Base-by-base conservation (phyloP, 352 stramenopile genomes). In the Globisporangium takayamanum region DNA sequence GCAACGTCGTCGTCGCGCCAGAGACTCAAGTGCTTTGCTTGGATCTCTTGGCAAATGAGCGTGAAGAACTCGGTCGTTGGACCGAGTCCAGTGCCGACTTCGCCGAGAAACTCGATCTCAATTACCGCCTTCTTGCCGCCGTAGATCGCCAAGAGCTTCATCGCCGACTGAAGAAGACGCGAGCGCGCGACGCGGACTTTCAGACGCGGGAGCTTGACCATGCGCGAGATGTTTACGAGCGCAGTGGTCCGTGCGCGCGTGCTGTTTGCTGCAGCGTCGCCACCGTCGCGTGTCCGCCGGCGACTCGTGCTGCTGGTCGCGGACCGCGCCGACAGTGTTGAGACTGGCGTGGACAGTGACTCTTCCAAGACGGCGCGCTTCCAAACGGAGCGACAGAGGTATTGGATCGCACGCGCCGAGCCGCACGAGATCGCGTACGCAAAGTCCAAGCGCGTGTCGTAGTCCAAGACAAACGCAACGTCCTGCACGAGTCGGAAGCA, bases 11-110 rank as follows among this genome's bases (percentile, higher is more conserved):
- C 77, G 50, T 87, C 70, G 36, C 67, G 60, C 82, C 82, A 92
- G 28, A 92, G 48, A 16, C 69, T 67, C 30, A 92, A 50, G n/a
- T 73, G 62, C 47, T 78, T 70, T 0, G 76, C 69, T 49, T 92
- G 82, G 2, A 92, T 74, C 41, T 88, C 74, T n/a, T 88, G 72
- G 18, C 77, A 88, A 11, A 89, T 74, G 0, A 92, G 70, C 26
- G 79, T 89, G 50, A 83, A 92, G 53, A 92, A 92, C 50, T 92
- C 82, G 0, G 82, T 92, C 15, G 82, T 92, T 2, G 82, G 82
- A 8, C 82, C 82, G 15, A 89, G 30, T 12, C 82, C 82, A 0
- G 79, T 92, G 10, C 82, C 82, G 2, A 92, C 82, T 76, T 92
- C 82, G 15, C 79, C 82, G 0, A 92, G 61, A 50, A 89, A 92